Conservation (phyloP, 2,329 filamentous ascomycete species). For the Capronia americana region DNA sequence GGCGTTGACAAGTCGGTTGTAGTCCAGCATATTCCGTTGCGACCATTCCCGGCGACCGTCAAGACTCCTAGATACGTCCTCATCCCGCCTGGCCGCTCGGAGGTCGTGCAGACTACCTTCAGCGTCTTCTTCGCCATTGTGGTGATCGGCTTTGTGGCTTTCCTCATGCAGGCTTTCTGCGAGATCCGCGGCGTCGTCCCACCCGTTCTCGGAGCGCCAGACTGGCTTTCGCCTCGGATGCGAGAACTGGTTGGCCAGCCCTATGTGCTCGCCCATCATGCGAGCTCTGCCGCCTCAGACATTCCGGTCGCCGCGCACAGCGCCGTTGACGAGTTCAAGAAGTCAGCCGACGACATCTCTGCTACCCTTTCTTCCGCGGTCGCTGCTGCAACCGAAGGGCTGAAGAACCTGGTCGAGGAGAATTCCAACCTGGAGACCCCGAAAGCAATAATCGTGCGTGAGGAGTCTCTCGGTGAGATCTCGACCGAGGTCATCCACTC, state of each 20-base stretch:
- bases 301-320: conserved; percentile 30
- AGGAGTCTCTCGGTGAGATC: conserved; percentile 47
- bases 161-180: conserved; percentile 65
- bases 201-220: conserved; percentile 63
- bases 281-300: conserved; percentile 17
- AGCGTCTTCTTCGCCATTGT: conserved; percentile 65
- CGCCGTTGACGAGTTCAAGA: conserved; percentile 30
- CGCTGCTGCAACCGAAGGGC: conserved; percentile 25
- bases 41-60: conserved; percentile 50
- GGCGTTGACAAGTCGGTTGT: conserved; percentile 80
- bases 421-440: conserved; percentile 36
- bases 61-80: conserved; percentile 73
- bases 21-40: conserved; percentile 78
- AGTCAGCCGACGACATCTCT: conserved; percentile 23
- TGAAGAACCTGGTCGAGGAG: conserved; percentile 35
- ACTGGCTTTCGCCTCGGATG: conserved; percentile 61
- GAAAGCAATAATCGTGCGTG: conserved; percentile 41
- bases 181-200: conserved; percentile 66
- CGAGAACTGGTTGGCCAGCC: conserved; percentile 50
- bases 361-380: conserved; percentile 17
- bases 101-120: conserved; percentile 59
- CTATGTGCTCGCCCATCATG: conserved; percentile 45
- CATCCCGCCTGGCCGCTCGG: conserved; percentile 63
- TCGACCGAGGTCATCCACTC: conserved; percentile 47
- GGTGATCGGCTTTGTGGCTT: conserved; percentile 67